Percentiles rank a stretch among this genome's conserved stretches.
phyloP scores from a whole-genome alignment of 805 yeast species.

The Naumovozyma baii region DNA sequence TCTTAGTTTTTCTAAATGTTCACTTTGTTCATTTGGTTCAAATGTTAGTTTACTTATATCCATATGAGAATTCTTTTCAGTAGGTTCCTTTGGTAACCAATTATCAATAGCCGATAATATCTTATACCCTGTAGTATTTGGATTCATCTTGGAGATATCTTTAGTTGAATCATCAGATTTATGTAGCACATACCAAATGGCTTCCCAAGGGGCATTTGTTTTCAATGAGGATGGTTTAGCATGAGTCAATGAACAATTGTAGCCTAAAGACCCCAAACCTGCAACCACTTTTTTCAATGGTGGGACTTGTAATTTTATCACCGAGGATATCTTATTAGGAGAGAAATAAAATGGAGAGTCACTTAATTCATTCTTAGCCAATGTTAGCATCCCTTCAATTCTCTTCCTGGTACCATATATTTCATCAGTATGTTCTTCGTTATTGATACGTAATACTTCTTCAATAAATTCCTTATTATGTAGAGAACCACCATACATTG shows the following conservation, averaged over 20 bases:
- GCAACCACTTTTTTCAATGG: slow-evolving; percentile 61
- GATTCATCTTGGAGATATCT: slow-evolving; percentile 31
- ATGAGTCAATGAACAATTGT: slow-evolving; percentile 76
- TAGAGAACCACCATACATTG: slow-evolving; percentile 85
- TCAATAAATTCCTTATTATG: slow-evolving; percentile 64
- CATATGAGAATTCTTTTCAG: slow-evolving; percentile 20
- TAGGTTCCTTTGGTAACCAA: slow-evolving; percentile 12
- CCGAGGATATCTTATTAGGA: slow-evolving; percentile 65
- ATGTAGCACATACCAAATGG: slow-evolving; percentile 62
- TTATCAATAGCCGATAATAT: slow-evolving; percentile 36
- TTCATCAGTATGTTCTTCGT: slow-evolving; percentile 34
- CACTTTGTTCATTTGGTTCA: slow-evolving; percentile 49
- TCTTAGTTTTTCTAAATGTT: slow-evolving; percentile 49
- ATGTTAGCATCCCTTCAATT: slow-evolving; percentile 84
- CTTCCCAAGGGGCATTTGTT: slow-evolving; percentile 82
- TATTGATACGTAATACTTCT: slow-evolving; percentile 48
- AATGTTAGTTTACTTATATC: slow-evolving; percentile 36
- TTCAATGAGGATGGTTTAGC: slow-evolving; percentile 78
- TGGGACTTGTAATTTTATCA: slow-evolving; percentile 75
- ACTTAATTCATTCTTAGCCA: slow-evolving; percentile 63
- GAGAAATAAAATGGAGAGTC: slow-evolving; percentile 72
- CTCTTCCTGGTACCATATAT: slow-evolving; percentile 73
- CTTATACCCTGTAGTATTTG: slow-evolving; percentile 49
- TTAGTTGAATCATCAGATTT: slow-evolving; percentile 47
- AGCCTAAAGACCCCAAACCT: slow-evolving; percentile 80